These are phyloP conservation scores for Rhodotorula toruloides DNA, from an alignment of 768 basidiomycete species.

Conservation along the genomic window DNA sequence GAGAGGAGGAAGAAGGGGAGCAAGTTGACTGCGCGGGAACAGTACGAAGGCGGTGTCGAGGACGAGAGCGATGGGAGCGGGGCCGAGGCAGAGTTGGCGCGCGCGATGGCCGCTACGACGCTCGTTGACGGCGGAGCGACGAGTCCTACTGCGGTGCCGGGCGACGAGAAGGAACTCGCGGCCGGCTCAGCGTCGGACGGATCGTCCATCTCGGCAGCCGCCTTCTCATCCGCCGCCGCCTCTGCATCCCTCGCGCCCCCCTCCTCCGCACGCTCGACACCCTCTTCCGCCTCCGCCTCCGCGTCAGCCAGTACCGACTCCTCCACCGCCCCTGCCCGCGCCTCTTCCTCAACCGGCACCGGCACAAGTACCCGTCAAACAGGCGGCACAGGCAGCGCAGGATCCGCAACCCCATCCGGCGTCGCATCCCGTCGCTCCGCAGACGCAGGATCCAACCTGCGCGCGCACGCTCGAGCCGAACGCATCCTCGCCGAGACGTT, in stretches of 20 bases:
- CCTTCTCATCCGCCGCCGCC: background rate
- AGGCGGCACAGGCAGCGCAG: no score
- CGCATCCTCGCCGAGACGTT: constrained; percentile 6
- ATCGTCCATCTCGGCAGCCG: background rate
- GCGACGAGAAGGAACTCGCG: background rate
- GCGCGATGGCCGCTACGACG: background rate
- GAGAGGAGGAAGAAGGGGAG: background rate
- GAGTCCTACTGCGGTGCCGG: no score
- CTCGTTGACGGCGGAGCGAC: background rate
- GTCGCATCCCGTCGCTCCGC: background rate
- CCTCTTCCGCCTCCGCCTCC: background rate
- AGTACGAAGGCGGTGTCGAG: constrained; percentile 8
- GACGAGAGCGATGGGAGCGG: background rate
- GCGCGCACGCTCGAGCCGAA: constrained; percentile 1
- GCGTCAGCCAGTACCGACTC: no score
- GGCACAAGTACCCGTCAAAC: no score
- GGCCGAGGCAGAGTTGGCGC: background rate
- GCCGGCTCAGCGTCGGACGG: background rate
- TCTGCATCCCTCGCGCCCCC: background rate
- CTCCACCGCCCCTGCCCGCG: background rate
- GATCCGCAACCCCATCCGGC: no score
- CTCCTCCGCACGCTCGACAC: background rate
- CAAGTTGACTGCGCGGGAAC: background rate
- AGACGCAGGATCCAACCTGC: background rate
- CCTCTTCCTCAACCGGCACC: background rate